phyloP scores from a whole-genome alignment of 139 green algal genomes.

The Coccomyxa sp. region DNA sequence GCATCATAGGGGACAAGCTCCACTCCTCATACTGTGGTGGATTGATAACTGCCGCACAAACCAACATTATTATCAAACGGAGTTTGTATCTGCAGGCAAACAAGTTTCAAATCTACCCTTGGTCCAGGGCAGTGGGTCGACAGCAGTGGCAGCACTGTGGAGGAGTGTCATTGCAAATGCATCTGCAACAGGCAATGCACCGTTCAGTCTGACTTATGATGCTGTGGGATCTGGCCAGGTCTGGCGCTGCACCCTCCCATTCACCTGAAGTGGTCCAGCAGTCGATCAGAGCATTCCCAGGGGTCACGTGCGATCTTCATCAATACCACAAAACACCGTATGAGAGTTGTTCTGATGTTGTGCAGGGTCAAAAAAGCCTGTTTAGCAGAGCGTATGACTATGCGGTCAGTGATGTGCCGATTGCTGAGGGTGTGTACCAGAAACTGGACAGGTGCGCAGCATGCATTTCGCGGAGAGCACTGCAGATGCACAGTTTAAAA shows the following conservation, averaged over 20 bases:
- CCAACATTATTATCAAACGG: no score
- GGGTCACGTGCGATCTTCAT: no score
- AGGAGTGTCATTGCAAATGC: neutral
- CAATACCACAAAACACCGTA: no score
- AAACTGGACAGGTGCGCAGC: neutral
- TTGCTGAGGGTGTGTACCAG: neutral
- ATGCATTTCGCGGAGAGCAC: neutral
- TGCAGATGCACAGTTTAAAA: neutral
- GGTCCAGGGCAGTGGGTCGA: slow-evolving; percentile 1
- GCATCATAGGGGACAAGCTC: no score
- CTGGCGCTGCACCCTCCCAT: neutral
- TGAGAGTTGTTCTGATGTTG: neutral
- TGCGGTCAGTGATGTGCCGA: neutral
- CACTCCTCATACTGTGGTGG: no score
- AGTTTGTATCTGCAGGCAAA: neutral
- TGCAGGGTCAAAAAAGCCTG: slow-evolving; percentile 2
- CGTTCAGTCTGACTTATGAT: neutral
- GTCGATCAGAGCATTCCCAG: no score
- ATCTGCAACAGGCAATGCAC: neutral
- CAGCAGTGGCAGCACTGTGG: neutral
- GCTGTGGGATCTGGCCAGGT: neutral
- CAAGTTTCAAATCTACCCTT: neutral
- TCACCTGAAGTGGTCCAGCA: no score
- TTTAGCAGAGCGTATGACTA: neutral
- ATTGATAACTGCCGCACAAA: no score